Base-by-base conservation (phyloP, 495 filamentous ascomycete species). In the Daldinia bambusicola region DNA sequence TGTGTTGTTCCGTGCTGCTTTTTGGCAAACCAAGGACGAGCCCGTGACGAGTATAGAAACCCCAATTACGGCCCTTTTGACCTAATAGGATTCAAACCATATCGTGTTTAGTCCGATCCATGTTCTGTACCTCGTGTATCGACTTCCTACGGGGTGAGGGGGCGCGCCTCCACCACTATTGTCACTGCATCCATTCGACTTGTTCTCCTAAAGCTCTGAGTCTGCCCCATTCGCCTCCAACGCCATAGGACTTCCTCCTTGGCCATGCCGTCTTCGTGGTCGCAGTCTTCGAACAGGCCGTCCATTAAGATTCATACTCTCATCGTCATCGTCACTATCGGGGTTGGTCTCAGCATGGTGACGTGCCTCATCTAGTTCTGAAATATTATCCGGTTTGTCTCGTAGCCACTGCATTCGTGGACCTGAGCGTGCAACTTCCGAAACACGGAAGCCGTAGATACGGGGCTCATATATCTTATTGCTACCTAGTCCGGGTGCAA, bases 371-470 rank as follows among this genome's bases (percentile, higher is more conserved):
- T 99, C 94, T 53, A 98, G 81, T 71, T 95, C 90, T 16, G 80
- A 86, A 50, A 98, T 83, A 71, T 98, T 89, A 7, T 82, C 83
- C 0, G 96, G 95, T 75, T 92, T 90, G 80, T 90, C 89, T 68
- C 95, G 88, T 71, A 99, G 84, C 95, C 95, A 99, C 74, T 93
- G 92, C 95, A 99, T 99, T 55, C 95, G 86, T 18, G 95, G 95
- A 4, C 95, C 95, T 6, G 91, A 91, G 61, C 90, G 85, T 52
- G 95, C 92, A 14, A 92, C 80, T 75, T 99, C 95, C 1, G 92
- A 92, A 32, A 99, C 96, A 43, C 91, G 87, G 81, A 99, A 99
- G 6, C 95, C 95, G 81, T 98, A 99, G 76, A 99, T 98, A 58
- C 90, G 91, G 58, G 95, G 93, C 74, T 97, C 93, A 84, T 98